phyloP scores from a whole-genome alignment of 1,284 basidiomycete species.

The Golubevia sp. region DNA sequence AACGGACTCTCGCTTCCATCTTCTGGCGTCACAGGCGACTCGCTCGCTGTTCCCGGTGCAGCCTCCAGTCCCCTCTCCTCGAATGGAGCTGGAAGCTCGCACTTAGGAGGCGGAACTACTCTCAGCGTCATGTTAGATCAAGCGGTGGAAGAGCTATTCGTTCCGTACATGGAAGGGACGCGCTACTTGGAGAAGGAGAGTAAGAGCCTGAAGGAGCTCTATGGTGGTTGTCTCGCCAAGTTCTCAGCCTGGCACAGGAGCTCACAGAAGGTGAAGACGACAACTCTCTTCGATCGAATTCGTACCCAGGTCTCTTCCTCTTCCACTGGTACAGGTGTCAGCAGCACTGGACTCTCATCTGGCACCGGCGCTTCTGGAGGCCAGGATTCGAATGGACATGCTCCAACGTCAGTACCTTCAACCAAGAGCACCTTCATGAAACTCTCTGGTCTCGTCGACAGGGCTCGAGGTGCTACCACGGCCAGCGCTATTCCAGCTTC shows the following conservation, averaged over 20 bases:
- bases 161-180: conserved; percentile 56
- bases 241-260: conserved; percentile 39
- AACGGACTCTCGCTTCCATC: not conserved
- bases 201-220: conserved; percentile 49
- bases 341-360: not conserved
- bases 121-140: conserved; percentile 54
- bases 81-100: conserved; percentile 2
- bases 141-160: conserved; percentile 58
- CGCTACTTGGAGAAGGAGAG: conserved; percentile 55
- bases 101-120: conserved; percentile 16
- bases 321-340: conserved; percentile 8
- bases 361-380: too few species aligned
- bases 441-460: conserved; percentile 46
- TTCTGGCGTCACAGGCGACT: conserved; percentile 2
- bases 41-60: not conserved
- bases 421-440: conserved; percentile 31
- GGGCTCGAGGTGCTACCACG: conserved; percentile 27
- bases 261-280: conserved; percentile 13
- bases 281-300: conserved; percentile 48
- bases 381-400: not conserved
- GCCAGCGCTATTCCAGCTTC: conserved; percentile 1
- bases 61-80: conserved; percentile 11
- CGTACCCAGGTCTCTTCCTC: conserved; percentile 43
- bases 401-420: not conserved
- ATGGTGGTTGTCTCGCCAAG: conserved; percentile 29